Evolutionary conservation across 495 filamentous ascomycete species (phyloP), one percentile per base, ranked within the genome.

Genomic region (Thermochaetoides thermophila): DNA sequence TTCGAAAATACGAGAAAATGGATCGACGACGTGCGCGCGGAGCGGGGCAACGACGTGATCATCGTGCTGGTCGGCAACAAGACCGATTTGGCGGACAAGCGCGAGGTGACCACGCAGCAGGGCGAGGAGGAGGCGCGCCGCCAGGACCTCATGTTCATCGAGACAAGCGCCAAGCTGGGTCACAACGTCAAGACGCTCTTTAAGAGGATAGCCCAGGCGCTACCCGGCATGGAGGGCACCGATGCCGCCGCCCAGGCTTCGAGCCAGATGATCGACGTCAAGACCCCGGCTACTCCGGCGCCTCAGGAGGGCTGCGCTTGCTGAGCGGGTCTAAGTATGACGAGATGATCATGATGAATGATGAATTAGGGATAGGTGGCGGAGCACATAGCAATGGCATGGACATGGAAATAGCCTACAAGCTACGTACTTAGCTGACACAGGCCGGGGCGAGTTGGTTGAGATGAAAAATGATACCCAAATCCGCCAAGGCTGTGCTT

Each of bases 11-110:
- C 89, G 17, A 70, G 83, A 39, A 97, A 97, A 75, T 97, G 89
- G 89, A 89, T 97, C 31, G 89, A 97, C 50, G 89, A 97, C 53
- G 89, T 97, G 30, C 77, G 89, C 25, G 85, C 85, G 21, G 89
- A 97, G 64, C 74, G 89, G 39, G 89, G 89, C 2, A 91, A 89
- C 60, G 89, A 97, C 52, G 89, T 97, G 25, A 97, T 97, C 43
- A 95, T 97, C 50, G 89, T 97, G 35, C 66, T 97, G 12, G 89
- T 97, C 21, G 89, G 89, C 41, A 97, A 97, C 68, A 97, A 97
- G 73, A 96, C 89, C 14, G 89, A 97, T 68, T 61, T 97, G 46
- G 87, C 84, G 51, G 89, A 97, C 52, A 96, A 93, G 68, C 74
- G 89, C 16, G 86, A 96, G 56, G 87, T 97, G 37, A 96, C 85